Base-by-base conservation (phyloP, 2,329 filamentous ascomycete species). In the Ophiostoma piceae region DNA sequence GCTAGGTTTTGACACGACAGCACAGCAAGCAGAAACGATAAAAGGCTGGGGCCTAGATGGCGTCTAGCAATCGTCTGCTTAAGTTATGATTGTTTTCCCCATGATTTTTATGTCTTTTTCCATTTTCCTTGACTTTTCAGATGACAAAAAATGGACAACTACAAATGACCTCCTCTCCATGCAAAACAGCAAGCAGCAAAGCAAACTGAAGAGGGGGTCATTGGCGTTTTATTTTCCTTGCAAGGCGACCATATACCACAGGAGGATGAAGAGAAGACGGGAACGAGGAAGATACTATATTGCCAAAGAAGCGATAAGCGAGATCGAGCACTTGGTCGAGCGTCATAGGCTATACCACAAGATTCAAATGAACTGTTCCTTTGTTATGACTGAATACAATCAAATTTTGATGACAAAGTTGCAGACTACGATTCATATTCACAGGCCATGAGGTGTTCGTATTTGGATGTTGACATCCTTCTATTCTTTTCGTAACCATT, bases 1-100 rank as follows among this genome's bases (percentile, higher is more conserved):
- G 80, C 29, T 79, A 82, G 37, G n/a, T 12, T 14, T 12, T 3
- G 39, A 41, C 51, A 12, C n/a, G n/a, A n/a, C 12, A n/a, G 35
- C 35, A 35, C 35, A 35, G 39, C 37, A 47, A 11, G 11, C 22
- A 76, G 82, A 66, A 74, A 67, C 16, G 51, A 51, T 16, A 19
- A 47, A 47, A 1, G 43, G 14, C 32, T 9, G 26, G 39, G 29
- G 11, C 57, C 26, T 62, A 62, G 57, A 65, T 16, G 29, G 60
- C 60, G 35, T 16, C 32, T n/a, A 26, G n/a, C 51, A 26, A 47
- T 47, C 43, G 16, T 47, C 43, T 47, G 43, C 43, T 19, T 6
- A 22, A 26, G n/a, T 60, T 62, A 16, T 16, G 12, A 32, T n/a
- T 32, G 4, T 64, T 64, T 64, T 7, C 22, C 12, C 39, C 8